These are phyloP conservation scores for Mycosarcoma mackinlayi DNA, from an alignment of 1,284 basidiomycete genomes.

Conservation along the genomic window DNA sequence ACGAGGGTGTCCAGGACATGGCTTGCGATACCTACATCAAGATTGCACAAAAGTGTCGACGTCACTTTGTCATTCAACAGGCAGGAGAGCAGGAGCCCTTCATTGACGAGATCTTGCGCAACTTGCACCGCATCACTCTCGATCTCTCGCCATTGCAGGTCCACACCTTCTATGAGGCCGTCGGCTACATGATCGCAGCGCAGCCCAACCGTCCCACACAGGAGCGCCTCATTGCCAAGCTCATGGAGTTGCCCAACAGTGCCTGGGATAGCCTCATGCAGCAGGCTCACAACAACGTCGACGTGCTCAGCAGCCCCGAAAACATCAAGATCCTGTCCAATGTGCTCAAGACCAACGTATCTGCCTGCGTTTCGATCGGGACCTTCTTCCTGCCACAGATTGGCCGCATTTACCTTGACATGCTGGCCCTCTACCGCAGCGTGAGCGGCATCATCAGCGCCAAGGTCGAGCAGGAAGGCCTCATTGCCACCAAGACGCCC, in stretches of 20 bases:
- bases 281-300: conserved; percentile 91
- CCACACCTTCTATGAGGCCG: conserved; percentile 77
- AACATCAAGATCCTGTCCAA: conserved; percentile 98
- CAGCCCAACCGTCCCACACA: conserved; percentile 98
- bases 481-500: conserved; percentile 95
- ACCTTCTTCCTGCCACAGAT: conserved; percentile 97
- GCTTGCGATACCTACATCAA: conserved; percentile 99
- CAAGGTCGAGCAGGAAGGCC: conserved; percentile 81
- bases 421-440: conserved; percentile 97
- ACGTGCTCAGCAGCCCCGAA: conserved; percentile 88
- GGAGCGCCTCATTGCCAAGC: conserved; percentile 90
- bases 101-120: conserved; percentile 94
- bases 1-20: conserved; percentile 99
- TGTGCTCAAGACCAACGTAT: conserved; percentile 98
- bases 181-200: conserved; percentile 99
- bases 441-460: conserved; percentile 98
- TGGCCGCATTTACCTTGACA: conserved; percentile 95
- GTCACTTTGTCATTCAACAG: conserved; percentile 99
- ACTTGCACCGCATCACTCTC: conserved; percentile 91
- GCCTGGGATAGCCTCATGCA: conserved; percentile 98
- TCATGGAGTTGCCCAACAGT: conserved; percentile 98
- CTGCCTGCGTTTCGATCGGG: conserved; percentile 96
- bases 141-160: conserved; percentile 93
- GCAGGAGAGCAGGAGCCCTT: conserved; percentile 97
- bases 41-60: conserved; percentile 97